Conservation (phyloP, 2,329 filamentous ascomycete genomes). For the Ophiostoma perfectum region DNA sequence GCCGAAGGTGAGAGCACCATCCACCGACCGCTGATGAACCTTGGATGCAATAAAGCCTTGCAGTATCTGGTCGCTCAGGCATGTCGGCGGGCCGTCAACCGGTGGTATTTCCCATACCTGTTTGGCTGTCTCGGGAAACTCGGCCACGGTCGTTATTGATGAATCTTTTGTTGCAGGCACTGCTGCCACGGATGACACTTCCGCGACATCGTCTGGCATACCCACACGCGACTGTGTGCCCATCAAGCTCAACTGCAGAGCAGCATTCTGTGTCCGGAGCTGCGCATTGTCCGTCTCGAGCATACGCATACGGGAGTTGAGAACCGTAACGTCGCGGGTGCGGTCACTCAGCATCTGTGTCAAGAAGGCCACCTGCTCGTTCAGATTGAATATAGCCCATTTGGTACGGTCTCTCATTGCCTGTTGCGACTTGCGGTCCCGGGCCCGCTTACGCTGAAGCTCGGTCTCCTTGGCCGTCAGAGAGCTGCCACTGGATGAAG, state of each 20-base stretch:
- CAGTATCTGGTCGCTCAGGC: not conserved
- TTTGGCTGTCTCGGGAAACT: not conserved
- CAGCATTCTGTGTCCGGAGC: not conserved
- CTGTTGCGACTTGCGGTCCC: constrained; percentile 34
- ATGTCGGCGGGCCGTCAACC: not conserved
- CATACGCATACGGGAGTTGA: not conserved
- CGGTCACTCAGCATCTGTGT: constrained; percentile 29
- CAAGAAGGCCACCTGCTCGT: constrained; percentile 31
- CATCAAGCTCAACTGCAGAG: constrained; percentile 7
- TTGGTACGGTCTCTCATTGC: constrained; percentile 34
- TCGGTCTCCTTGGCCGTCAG: constrained; percentile 27
- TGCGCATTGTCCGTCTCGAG: not conserved
- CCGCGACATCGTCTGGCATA: not conserved
- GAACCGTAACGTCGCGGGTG: not conserved
- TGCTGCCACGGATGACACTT: not conserved
- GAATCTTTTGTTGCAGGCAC: not conserved
- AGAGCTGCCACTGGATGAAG: not conserved
- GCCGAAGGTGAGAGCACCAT: not conserved
- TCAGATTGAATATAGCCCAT: constrained; percentile 32
- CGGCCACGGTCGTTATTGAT: not conserved
- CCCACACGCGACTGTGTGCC: not conserved
- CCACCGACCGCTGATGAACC: not conserved
- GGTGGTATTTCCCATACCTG: not conserved
- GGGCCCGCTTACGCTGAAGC: constrained; percentile 32
- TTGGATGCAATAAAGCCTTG: not conserved